Evolutionary conservation across 2,329 filamentous ascomycete genomes (phyloP).

Genomic region (Keithomyces neogunnii): DNA sequence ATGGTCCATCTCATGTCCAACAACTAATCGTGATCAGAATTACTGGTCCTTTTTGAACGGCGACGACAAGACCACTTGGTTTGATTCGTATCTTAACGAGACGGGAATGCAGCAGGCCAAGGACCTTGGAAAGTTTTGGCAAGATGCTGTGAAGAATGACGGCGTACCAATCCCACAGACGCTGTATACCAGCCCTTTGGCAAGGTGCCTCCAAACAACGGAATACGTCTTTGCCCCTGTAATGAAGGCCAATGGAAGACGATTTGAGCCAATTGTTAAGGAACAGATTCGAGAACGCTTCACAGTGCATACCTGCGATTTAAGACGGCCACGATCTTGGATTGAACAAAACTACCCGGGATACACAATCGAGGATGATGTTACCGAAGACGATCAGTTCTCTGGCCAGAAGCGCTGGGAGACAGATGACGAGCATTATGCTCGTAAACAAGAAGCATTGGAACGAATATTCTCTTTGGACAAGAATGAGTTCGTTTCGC

Average conservation of each 20-base stretch:
- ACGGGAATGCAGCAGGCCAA: slow-evolving; percentile 44
- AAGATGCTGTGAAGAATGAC: slow-evolving; percentile 29
- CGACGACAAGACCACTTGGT: slow-evolving; percentile 28
- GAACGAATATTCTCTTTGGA: slow-evolving; percentile 37
- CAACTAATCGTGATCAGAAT: slow-evolving; percentile 13
- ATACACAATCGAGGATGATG: slow-evolving; percentile 43
- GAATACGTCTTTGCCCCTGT: slow-evolving; percentile 40
- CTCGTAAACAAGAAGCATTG: slow-evolving; percentile 31
- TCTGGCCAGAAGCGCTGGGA: slow-evolving; percentile 32
- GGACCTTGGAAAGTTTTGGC: slow-evolving; percentile 43
- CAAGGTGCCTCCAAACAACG: slow-evolving; percentile 50
- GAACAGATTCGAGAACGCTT: slow-evolving; percentile 51
- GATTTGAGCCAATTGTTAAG: slow-evolving; percentile 45
- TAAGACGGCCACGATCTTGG: slow-evolving; percentile 36
- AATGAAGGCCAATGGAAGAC: slow-evolving; percentile 21
- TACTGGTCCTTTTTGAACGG: slow-evolving; percentile 31
- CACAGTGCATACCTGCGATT: slow-evolving; percentile 54
- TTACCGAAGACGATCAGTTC: slow-evolving; percentile 43
- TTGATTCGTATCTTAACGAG: slow-evolving; percentile 40
- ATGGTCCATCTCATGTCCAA: background rate
- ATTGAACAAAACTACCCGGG: slow-evolving; percentile 41
- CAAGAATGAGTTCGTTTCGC: slow-evolving; percentile 32
- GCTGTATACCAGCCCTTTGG: slow-evolving; percentile 51
- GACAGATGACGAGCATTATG: slow-evolving; percentile 37
- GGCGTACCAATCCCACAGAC: slow-evolving; percentile 43